Evolutionary conservation across 1,284 basidiomycete species (phyloP).

Genomic region (Boletus smithii): DNA sequence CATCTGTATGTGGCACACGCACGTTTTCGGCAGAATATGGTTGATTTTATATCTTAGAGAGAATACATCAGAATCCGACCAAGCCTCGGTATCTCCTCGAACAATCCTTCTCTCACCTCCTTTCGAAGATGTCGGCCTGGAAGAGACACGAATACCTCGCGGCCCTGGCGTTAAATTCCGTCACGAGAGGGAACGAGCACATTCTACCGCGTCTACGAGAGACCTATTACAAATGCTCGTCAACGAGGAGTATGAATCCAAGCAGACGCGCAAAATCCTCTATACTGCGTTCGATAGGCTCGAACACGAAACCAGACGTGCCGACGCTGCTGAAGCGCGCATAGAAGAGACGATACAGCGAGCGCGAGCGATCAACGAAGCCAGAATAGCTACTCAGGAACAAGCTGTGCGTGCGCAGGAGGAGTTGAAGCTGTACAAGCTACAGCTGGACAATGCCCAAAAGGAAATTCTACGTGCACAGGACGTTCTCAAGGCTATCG

Average conservation of each 20-base stretch:
- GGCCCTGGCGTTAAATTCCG: slow-evolving; percentile 33
- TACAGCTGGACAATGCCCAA: slow-evolving; percentile 62
- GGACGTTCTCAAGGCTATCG: slow-evolving; percentile 41
- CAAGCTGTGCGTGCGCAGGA: slow-evolving; percentile 50
- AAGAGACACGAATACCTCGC: slow-evolving; percentile 15
- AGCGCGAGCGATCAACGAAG: slow-evolving; percentile 53
- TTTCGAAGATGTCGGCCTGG: slow-evolving; percentile 9
- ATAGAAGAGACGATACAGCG: slow-evolving; percentile 48
- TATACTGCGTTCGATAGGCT: slow-evolving; percentile 51
- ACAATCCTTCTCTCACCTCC: slow-evolving; percentile 27
- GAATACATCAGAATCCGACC: slow-evolving; percentile 28
- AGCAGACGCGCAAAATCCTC: slow-evolving; percentile 50
- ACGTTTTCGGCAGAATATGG: not conserved
- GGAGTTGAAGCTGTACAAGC: slow-evolving; percentile 56
- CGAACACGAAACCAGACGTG: slow-evolving; percentile 50
- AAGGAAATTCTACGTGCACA: slow-evolving; percentile 53
- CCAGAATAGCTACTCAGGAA: slow-evolving; percentile 47
- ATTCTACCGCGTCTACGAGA: slow-evolving; percentile 32
- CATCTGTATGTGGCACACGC: slow-evolving; percentile 18
- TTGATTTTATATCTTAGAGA: slow-evolving; percentile 6
- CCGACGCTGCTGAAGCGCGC: slow-evolving; percentile 49
- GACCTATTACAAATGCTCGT: slow-evolving; percentile 52
- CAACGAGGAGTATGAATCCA: slow-evolving; percentile 53
- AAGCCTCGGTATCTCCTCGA: slow-evolving; percentile 28
- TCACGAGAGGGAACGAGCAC: slow-evolving; percentile 34